These are phyloP conservation scores for Tetrastigma voinierianum DNA, from an alignment of 164 flowering plant species.

Conservation along the genomic window DNA sequence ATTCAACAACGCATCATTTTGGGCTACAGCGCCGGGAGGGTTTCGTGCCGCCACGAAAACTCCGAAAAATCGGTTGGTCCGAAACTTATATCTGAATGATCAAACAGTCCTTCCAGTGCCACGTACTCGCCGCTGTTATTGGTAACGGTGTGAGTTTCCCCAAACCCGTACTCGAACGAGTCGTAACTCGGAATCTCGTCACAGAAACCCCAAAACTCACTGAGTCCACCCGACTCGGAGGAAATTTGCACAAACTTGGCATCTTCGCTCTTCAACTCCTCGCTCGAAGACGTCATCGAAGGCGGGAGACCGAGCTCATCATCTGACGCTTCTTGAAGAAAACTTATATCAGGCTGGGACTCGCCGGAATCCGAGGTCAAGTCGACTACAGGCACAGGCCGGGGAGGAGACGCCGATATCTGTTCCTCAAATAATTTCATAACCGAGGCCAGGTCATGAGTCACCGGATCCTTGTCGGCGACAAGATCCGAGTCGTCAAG, in stretches of 20 bases:
- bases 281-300: slow-evolving; percentile 8
- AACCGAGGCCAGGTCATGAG: slow-evolving; percentile 53
- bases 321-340: slow-evolving; percentile 72
- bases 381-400: slow-evolving; percentile 10
- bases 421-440: slow-evolving; percentile 66
- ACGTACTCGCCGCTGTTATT: slow-evolving; percentile 30
- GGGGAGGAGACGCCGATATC: slow-evolving; percentile 19
- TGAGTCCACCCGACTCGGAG: slow-evolving; percentile 24
- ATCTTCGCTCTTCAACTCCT: slow-evolving; percentile 12
- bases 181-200: slow-evolving; percentile 46
- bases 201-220: slow-evolving; percentile 50
- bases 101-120: slow-evolving; percentile 51
- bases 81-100: slow-evolving; percentile 36
- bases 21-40: slow-evolving; percentile 34
- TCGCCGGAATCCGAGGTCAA: slow-evolving; percentile 31
- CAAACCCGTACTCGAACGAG: slow-evolving; percentile 33
- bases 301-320: slow-evolving; percentile 89
- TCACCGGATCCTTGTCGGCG: slow-evolving; percentile 15
- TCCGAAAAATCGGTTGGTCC: slow-evolving; percentile 40
- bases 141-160: slow-evolving; percentile 5
- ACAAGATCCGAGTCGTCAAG: slow-evolving; percentile 45
- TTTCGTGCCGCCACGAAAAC: slow-evolving; percentile 39
- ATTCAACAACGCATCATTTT: neutral
- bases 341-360: slow-evolving; percentile 52
- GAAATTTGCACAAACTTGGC: slow-evolving; percentile 14